phyloP scores from a whole-genome alignment of 148 eudicot genomes.

The Rhododendron williamsianum region DNA sequence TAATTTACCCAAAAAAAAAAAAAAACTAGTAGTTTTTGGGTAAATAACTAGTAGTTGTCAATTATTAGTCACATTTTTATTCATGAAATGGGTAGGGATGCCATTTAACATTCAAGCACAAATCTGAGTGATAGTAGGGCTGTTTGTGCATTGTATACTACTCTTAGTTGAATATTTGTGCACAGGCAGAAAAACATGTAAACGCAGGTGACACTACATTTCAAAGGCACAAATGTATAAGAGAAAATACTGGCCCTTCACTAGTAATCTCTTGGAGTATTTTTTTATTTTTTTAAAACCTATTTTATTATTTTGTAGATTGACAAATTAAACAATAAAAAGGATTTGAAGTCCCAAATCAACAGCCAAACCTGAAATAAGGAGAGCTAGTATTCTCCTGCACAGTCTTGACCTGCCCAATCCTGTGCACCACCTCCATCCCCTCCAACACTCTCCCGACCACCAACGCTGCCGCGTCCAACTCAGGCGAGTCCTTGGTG shows the following conservation, averaged over 20 bases:
- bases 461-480: constrained; percentile 66
- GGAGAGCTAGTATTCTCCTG: constrained; percentile 86
- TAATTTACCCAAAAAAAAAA: too few relatives aligned
- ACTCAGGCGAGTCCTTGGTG: constrained; percentile 61
- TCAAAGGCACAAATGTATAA: not conserved
- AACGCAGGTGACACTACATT: not conserved
- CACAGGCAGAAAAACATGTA: not conserved
- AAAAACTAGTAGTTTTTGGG: too few relatives aligned
- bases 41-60: too few relatives aligned
- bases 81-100: not conserved
- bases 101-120: not conserved
- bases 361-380: constrained; percentile 70
- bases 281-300: not conserved
- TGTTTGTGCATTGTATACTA: not conserved
- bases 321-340: not conserved
- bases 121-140: not conserved
- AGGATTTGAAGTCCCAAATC: not conserved
- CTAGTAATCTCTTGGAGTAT: not conserved
- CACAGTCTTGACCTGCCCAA: constrained; percentile 76
- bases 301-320: not conserved
- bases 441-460: constrained; percentile 79
- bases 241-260: not conserved
- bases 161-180: not conserved
- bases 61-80: too few relatives aligned
- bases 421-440: constrained; percentile 75